A percentile compares a stretch with the other conserved stretches of the same genome.
Evolutionary conservation across 495 filamentous ascomycete genomes (phyloP).

Genomic region (Xylaria cubensis): DNA sequence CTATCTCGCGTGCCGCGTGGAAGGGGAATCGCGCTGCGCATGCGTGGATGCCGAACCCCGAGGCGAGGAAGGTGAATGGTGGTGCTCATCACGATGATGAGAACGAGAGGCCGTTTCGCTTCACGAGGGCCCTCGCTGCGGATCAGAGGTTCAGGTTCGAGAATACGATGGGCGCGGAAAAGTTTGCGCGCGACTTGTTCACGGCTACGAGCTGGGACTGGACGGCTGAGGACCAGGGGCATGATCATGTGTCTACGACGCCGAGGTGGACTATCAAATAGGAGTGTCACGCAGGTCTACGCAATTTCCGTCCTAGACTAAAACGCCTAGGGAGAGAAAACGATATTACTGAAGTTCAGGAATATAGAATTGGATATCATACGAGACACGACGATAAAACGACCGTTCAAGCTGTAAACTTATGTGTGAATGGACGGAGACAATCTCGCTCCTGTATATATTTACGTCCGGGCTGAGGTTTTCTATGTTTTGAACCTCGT

Average conservation of each 20-base stretch:
- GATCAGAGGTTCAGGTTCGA: conserved; percentile 51
- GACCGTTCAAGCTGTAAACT: not conserved
- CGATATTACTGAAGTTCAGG: not conserved
- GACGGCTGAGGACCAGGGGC: conserved; percentile 53
- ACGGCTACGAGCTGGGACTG: conserved; percentile 66
- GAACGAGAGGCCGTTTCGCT: conserved; percentile 45
- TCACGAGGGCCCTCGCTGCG: conserved; percentile 44
- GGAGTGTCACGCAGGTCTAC: not conserved
- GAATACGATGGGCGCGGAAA: conserved; percentile 48
- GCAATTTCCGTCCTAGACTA: not conserved
- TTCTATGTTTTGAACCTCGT: conserved; percentile 5
- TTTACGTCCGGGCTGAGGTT: conserved; percentile 14
- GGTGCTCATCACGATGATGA: not conserved
- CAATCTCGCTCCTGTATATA: conserved; percentile 32
- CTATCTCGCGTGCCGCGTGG: conserved; percentile 56
- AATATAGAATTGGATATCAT: conserved; percentile 3
- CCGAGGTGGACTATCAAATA: conserved; percentile 36
- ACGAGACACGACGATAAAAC: not conserved
- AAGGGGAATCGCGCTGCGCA: conserved; percentile 41
- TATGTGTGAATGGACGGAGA: not conserved
- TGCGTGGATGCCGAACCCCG: conserved; percentile 40
- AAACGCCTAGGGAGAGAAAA: not conserved
- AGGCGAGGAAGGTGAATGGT: not conserved
- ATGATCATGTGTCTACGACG: conserved; percentile 35
- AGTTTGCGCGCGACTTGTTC: conserved; percentile 59